Percentiles rank a stretch among this genome's conserved stretches.
These are phyloP conservation scores for Apophysomyces sp. DNA, from an alignment of 371 early-diverging fungal species.

Conservation along the genomic window DNA sequence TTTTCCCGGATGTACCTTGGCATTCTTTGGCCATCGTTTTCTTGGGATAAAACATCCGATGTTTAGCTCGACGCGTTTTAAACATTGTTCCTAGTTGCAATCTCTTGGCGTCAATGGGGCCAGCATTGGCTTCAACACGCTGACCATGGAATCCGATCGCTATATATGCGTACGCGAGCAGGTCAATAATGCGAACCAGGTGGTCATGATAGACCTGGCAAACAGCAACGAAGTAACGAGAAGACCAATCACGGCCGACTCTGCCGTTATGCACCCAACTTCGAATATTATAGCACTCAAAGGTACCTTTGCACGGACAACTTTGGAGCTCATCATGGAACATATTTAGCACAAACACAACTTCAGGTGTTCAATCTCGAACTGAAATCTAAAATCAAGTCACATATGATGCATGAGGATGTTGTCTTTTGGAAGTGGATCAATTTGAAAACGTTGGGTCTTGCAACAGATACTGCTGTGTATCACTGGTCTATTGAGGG, in stretches of 20 bases:
- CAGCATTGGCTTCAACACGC: slow-evolving; percentile 93
- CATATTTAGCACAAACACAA: slow-evolving; percentile 73
- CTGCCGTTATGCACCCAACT: slow-evolving; percentile 97
- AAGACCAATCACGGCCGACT: slow-evolving; percentile 95
- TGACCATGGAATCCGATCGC: slow-evolving; percentile 97
- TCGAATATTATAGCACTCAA: slow-evolving; percentile 93
- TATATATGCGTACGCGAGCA: slow-evolving; percentile 96
- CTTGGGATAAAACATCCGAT: neutral
- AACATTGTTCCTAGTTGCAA: slow-evolving; percentile 67
- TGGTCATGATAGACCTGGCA: slow-evolving; percentile 92
- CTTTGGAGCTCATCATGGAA: neutral
- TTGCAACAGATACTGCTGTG: slow-evolving; percentile 89
- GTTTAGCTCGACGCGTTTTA: neutral
- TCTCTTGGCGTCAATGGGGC: slow-evolving; percentile 88
- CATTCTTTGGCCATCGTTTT: neutral
- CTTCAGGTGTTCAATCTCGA: slow-evolving; percentile 98
- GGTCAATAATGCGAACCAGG: slow-evolving; percentile 81
- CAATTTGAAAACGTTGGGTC: slow-evolving; percentile 76
- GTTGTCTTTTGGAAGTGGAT: slow-evolving; percentile 98
- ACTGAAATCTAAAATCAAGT: slow-evolving; percentile 91
- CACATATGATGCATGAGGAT: slow-evolving; percentile 90
- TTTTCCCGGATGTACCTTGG: neutral
- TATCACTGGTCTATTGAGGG: slow-evolving; percentile 98
- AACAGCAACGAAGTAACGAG: slow-evolving; percentile 80
- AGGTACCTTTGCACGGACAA: slow-evolving; percentile 48